These are phyloP conservation scores for Lactuca sativa DNA, from an alignment of 129 eudicot genomes.

Conservation along the genomic window DNA sequence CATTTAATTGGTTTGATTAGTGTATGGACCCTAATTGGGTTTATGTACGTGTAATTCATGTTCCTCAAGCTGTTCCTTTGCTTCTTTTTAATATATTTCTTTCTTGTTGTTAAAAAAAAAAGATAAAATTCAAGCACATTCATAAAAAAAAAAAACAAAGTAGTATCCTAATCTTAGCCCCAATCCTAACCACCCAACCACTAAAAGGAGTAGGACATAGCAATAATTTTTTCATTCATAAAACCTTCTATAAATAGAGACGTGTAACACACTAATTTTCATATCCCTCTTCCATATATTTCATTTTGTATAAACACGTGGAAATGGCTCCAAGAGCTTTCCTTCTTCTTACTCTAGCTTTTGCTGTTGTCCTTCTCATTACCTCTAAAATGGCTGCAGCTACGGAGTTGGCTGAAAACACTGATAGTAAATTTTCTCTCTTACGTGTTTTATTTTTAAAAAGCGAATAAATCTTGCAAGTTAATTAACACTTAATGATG, in stretches of 20 bases:
- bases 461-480: background rate
- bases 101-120: too few species aligned
- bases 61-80: too few species aligned
- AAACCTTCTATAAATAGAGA: slow-evolving; percentile 22
- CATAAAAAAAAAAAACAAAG: too few species aligned
- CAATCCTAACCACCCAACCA: background rate
- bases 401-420: slow-evolving; percentile 14
- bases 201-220: background rate
- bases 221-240: slow-evolving; percentile 5
- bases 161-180: too few species aligned
- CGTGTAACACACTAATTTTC: background rate
- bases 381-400: slow-evolving; percentile 28
- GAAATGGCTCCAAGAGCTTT: slow-evolving; percentile 28
- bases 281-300: background rate
- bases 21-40: too few species aligned
- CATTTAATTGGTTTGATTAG: too few species aligned
- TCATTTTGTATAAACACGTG: background rate
- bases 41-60: too few species aligned
- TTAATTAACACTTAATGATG: background rate
- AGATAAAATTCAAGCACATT: background rate
- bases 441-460: background rate
- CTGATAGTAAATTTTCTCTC: slow-evolving; percentile 13
- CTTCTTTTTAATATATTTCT: too few species aligned
- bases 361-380: slow-evolving; percentile 33
- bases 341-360: slow-evolving; percentile 30